Percentiles rank a stretch among this genome's conserved stretches.
phyloP scores from a whole-genome alignment of 208 protist species.

The Wallacemonas collosoma region DNA sequence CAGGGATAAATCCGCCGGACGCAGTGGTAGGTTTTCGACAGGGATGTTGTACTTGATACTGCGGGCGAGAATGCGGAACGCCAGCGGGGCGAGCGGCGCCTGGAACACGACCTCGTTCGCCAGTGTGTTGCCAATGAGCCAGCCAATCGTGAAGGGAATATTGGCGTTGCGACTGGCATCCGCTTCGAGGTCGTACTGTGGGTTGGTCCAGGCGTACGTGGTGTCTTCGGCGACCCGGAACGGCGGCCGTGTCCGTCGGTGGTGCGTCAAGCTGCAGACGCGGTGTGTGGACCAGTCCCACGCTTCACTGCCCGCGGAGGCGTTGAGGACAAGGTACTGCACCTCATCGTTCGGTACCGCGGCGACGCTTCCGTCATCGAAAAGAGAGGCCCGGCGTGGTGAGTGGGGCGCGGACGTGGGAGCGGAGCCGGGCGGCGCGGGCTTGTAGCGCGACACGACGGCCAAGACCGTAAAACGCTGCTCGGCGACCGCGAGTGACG shows the following conservation, averaged over 20 bases:
- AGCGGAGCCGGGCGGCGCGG: background rate
- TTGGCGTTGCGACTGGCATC: conserved; percentile 12
- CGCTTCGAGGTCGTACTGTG: conserved; percentile 17
- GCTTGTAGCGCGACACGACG: background rate
- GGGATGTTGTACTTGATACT: conserved; percentile 29
- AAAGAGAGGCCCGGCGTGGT: no score
- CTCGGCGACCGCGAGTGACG: background rate
- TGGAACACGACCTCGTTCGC: conserved; percentile 47
- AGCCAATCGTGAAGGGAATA: conserved; percentile 44
- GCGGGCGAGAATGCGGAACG: conserved; percentile 45
- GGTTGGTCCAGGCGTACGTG: conserved; percentile 47
- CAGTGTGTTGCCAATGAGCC: conserved; percentile 46
- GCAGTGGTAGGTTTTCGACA: conserved; percentile 21
- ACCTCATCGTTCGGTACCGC: background rate
- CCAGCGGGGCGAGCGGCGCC: conserved; percentile 49
- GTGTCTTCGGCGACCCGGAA: conserved; percentile 10
- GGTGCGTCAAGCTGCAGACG: conserved; percentile 26
- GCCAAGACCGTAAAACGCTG: conserved; percentile 4
- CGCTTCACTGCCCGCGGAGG: conserved; percentile 1
- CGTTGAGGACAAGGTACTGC: conserved; percentile 17
- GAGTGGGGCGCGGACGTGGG: background rate
- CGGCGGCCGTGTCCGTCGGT: conserved; percentile 30
- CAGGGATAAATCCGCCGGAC: conserved; percentile 35
- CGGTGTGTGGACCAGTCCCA: conserved; percentile 5
- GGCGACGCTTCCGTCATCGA: no score